Conservation (phyloP, 2,329 filamentous ascomycete species). For the Myriosclerotinia duriaeana region DNA sequence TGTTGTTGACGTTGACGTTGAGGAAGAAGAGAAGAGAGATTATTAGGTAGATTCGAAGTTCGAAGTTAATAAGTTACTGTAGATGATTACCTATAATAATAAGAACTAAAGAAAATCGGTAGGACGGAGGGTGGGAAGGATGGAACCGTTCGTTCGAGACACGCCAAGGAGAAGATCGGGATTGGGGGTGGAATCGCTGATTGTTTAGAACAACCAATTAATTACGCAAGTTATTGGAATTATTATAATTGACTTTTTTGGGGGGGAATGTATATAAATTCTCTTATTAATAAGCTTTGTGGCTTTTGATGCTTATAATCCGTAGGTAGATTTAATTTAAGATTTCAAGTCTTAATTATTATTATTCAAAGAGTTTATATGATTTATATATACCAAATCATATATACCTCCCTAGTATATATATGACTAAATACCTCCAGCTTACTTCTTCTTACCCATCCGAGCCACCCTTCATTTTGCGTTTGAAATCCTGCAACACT, state of each 20-base stretch:
- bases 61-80: constrained; percentile 7
- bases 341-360: too few species aligned
- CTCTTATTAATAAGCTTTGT: constrained; percentile 2
- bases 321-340: too few species aligned
- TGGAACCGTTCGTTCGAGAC: constrained; percentile 15
- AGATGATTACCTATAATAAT: constrained; percentile 21
- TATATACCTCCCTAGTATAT: not conserved
- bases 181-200: not conserved
- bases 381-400: not conserved
- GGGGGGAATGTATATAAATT: not conserved
- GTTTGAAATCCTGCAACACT: not conserved
- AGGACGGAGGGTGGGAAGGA: constrained; percentile 9
- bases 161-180: not conserved
- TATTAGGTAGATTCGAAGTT: not conserved
- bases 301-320: not conserved
- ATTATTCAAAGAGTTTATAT: not conserved
- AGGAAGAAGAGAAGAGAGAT: constrained; percentile 5
- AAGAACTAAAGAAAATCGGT: constrained; percentile 19
- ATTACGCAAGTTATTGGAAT: not conserved
- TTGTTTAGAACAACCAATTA: not conserved
- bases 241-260: not conserved
- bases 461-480: not conserved
- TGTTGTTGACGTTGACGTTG: not conserved
- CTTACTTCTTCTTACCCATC: too few species aligned
- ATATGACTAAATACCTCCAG: too few species aligned